Base-by-base conservation (phyloP, 345 rosid genomes). In the Abelmoschus esculentus region DNA sequence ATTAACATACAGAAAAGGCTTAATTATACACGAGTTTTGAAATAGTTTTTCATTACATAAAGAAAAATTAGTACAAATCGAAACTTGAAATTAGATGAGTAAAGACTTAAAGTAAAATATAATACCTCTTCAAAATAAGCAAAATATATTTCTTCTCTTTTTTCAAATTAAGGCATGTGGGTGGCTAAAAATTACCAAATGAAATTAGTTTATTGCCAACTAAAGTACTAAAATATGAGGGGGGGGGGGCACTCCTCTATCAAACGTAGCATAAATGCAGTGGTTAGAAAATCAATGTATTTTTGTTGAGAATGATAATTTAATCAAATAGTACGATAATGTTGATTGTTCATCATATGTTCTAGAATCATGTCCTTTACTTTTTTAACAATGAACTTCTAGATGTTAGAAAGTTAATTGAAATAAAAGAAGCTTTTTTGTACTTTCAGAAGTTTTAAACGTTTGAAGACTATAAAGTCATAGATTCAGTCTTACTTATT, bases 401-500 rank as follows among this genome's bases (percentile, higher is more conserved):
- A 65, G 26, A 26, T 65, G 69, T 6, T 65, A 26, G 69, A 65
- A 44, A 46, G 29, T 63, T 29, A 3, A 46, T 65, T n/a, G 12
- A 19, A 38, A 36, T 7, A 38, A 19, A 19, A 62, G 26, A 6
- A 18, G 18, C 7, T 26, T 44, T 2, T 64, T 64, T 64, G 36
- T 6, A 32, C 22, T 46, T 46, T 10, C 8, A 3, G 19, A 65
- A 28, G 38, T 46, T 65, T 46, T 26, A 28, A 14, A 22, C 13
- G 1, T 7, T 65, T 65, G 7, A 65, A 46, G 69, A 32, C 18
- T 46, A 15, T 14, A 19, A 46, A 46, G 18, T 26, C 26, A 13
- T 14, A 13, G 56, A 46, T 65, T 19, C 64, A 49, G 49, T 58
- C 42, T 80, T 63, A 47, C 66, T 54, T 61, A 9, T 70, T 65